phyloP scores from a whole-genome alignment of 345 rosid species.

The Salix koriyanagi region DNA sequence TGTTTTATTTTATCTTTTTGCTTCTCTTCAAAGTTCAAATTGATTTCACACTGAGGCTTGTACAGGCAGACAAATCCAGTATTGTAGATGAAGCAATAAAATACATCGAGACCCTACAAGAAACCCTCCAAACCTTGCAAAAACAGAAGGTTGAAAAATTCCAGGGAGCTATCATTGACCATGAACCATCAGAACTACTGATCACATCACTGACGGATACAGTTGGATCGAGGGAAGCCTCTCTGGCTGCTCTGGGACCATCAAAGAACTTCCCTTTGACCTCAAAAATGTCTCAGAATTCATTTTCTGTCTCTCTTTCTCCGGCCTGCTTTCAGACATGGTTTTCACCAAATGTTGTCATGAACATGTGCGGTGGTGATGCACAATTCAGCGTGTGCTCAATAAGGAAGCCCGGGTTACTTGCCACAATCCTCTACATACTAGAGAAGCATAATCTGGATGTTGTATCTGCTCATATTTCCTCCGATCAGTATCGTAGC shows the following conservation, averaged over 20 bases:
- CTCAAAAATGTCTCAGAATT: not conserved
- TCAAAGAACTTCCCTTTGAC: slow-evolving; percentile 7
- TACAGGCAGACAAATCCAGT: slow-evolving; percentile 69
- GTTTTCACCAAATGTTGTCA: slow-evolving; percentile 49
- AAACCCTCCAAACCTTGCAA: slow-evolving; percentile 39
- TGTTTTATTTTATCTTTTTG: not conserved
- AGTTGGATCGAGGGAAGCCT: slow-evolving; percentile 25
- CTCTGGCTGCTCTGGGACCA: slow-evolving; percentile 32
- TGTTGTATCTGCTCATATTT: slow-evolving; percentile 45
- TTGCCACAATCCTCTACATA: slow-evolving; percentile 35
- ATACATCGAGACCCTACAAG: slow-evolving; percentile 41
- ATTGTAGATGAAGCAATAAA: slow-evolving; percentile 64
- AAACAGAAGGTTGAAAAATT: slow-evolving; percentile 48
- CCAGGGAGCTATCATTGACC: slow-evolving; percentile 21
- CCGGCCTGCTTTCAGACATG: slow-evolving; percentile 41
- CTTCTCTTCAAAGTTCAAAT: not conserved
- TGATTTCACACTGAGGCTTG: not conserved
- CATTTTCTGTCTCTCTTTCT: slow-evolving; percentile 7
- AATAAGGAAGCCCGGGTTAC: slow-evolving; percentile 32
- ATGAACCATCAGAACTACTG: slow-evolving; percentile 20
- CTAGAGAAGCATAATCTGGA: slow-evolving; percentile 49
- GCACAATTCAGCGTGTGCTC: slow-evolving; percentile 52
- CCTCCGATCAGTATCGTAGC: slow-evolving; percentile 34
- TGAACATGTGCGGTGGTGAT: slow-evolving; percentile 44
- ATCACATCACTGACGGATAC: slow-evolving; percentile 25